phyloP scores from a whole-genome alignment of 1,284 basidiomycete genomes.

The Flammula alnicola region DNA sequence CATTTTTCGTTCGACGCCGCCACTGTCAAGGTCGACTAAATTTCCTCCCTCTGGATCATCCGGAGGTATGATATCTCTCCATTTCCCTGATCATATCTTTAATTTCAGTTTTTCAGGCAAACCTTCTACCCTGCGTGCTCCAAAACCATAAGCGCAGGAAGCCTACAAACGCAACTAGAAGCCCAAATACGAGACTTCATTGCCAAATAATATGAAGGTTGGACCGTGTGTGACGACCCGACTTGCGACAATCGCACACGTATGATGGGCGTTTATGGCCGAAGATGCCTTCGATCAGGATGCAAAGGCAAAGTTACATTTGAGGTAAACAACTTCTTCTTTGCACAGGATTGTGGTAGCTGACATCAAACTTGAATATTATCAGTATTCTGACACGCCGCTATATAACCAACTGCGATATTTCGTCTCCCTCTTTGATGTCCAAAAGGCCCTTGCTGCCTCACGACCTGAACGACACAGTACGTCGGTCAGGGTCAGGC shows the following conservation, averaged over 20 bases:
- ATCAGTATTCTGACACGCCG: slow-evolving; percentile 80
- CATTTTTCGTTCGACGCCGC: slow-evolving; percentile 77
- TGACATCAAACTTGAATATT: slow-evolving; percentile 4
- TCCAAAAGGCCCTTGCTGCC: slow-evolving; percentile 63
- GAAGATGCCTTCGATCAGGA: slow-evolving; percentile 70
- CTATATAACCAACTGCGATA: slow-evolving; percentile 90
- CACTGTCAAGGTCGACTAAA: slow-evolving; percentile 65
- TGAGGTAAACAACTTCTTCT: slow-evolving; percentile 60
- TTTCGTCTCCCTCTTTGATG: slow-evolving; percentile 79
- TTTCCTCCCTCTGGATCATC: slow-evolving; percentile 72
- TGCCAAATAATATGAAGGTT: slow-evolving; percentile 86
- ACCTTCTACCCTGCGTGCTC: slow-evolving; percentile 69
- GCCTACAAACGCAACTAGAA: slow-evolving; percentile 86
- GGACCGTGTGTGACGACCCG: slow-evolving; percentile 87
- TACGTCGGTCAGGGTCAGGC: slow-evolving; percentile 40
- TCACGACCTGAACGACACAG: slow-evolving; percentile 51
- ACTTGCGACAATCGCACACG: slow-evolving; percentile 87
- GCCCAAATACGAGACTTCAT: slow-evolving; percentile 82
- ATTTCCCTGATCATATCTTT: background rate
- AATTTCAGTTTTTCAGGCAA: slow-evolving; percentile 32
- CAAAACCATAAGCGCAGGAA: slow-evolving; percentile 54
- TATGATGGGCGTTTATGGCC: slow-evolving; percentile 91
- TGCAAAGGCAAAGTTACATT: slow-evolving; percentile 76
- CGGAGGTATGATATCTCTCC: slow-evolving; percentile 55
- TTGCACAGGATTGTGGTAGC: background rate